phyloP scores from a whole-genome alignment of 2,329 filamentous ascomycete species.

The Podosphaera fusca region DNA sequence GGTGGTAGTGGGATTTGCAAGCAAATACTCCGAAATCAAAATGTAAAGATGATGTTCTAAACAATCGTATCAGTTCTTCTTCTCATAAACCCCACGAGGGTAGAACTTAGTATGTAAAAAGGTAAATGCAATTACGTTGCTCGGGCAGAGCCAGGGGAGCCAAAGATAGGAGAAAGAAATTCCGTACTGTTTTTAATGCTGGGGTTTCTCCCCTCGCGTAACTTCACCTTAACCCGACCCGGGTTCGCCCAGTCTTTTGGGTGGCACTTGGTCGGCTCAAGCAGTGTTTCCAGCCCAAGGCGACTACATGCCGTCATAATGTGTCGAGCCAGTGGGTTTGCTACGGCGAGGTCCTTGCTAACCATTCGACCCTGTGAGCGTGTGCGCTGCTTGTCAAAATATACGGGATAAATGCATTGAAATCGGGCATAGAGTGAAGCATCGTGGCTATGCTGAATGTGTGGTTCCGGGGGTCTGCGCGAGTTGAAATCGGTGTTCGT shows the following conservation, averaged over 20 bases:
- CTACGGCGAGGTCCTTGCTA: slow-evolving; percentile 43
- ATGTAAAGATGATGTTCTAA: slow-evolving; percentile 70
- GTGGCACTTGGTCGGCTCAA: slow-evolving; percentile 81
- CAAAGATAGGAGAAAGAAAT: too few species aligned
- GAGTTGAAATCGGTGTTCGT: slow-evolving; percentile 7
- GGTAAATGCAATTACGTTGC: too few species aligned
- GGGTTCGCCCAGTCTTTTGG: slow-evolving; percentile 97
- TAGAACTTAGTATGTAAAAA: too few species aligned
- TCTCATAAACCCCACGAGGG: too few species aligned
- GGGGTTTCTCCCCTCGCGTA: slow-evolving; percentile 35
- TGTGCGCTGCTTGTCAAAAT: slow-evolving; percentile 62
- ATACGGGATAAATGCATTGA: slow-evolving; percentile 83
- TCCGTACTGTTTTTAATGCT: slow-evolving; percentile 40
- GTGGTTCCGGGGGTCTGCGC: slow-evolving; percentile 13
- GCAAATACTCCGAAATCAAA: slow-evolving; percentile 54
- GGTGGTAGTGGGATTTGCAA: slow-evolving; percentile 54
- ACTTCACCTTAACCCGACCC: slow-evolving; percentile 58
- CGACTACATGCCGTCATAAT: slow-evolving; percentile 67
- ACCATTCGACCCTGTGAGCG: slow-evolving; percentile 69
- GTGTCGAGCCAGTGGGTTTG: slow-evolving; percentile 69
- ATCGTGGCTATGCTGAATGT: slow-evolving; percentile 21
- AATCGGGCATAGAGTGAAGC: slow-evolving; percentile 44
- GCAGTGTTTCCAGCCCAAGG: slow-evolving; percentile 48
- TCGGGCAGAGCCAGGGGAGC: too few species aligned
- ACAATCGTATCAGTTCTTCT: neutral